phyloP scores from a whole-genome alignment of 2,329 filamentous ascomycete species.

The Tolypocladium paradoxum region DNA sequence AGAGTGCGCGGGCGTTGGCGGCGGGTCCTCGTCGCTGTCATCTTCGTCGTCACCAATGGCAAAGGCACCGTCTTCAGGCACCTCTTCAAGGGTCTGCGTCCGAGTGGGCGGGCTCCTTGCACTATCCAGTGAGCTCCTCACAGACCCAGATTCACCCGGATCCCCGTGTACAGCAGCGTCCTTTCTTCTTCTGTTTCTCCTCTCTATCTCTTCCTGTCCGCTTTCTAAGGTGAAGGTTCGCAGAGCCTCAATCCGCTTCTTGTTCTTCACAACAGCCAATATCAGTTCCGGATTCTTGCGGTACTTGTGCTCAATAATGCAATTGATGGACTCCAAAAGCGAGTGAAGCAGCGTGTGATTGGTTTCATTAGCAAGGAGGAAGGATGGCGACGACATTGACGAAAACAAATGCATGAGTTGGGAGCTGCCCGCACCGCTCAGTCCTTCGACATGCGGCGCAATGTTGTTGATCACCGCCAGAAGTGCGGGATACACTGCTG shows the following conservation, averaged over 20 bases:
- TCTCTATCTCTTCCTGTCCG: slow-evolving; percentile 82
- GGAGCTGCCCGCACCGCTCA: slow-evolving; percentile 64
- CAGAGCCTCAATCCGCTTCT: slow-evolving; percentile 73
- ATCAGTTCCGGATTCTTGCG: slow-evolving; percentile 70
- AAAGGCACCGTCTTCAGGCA: slow-evolving; percentile 63
- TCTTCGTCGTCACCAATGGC: slow-evolving; percentile 83
- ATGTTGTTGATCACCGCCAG: slow-evolving; percentile 91
- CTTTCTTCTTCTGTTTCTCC: slow-evolving; percentile 61
- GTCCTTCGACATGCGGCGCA: slow-evolving; percentile 67
- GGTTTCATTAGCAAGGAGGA: slow-evolving; percentile 81
- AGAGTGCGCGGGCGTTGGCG: slow-evolving; percentile 48
- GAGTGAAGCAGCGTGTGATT: slow-evolving; percentile 77
- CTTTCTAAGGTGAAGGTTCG: slow-evolving; percentile 85
- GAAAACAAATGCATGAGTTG: slow-evolving; percentile 81
- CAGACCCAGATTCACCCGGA: slow-evolving; percentile 35
- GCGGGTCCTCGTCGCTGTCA: slow-evolving; percentile 38
- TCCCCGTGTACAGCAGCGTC: slow-evolving; percentile 43
- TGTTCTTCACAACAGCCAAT: slow-evolving; percentile 67
- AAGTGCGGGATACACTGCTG: slow-evolving; percentile 84
- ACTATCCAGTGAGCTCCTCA: slow-evolving; percentile 57
- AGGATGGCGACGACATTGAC: slow-evolving; percentile 88
- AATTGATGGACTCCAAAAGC: slow-evolving; percentile 78
- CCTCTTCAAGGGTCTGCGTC: slow-evolving; percentile 18
- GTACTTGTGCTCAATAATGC: slow-evolving; percentile 83
- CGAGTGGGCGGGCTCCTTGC: slow-evolving; percentile 45